phyloP scores from a whole-genome alignment of 345 rosid genomes.

The Gossypium herbaceum region DNA sequence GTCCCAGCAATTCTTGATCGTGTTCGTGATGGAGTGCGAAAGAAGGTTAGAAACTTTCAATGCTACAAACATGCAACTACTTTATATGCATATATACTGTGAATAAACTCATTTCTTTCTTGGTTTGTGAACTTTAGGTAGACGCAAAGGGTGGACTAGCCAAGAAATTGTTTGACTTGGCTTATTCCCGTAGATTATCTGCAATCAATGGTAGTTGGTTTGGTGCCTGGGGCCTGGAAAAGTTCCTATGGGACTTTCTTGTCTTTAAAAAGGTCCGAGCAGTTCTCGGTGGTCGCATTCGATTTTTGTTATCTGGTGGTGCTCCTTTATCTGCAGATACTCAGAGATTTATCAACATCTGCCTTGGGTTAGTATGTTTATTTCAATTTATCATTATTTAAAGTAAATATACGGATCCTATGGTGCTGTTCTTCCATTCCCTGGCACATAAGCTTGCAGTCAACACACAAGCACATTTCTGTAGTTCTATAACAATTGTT shows the following conservation, averaged over 20 bases:
- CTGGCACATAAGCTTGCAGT: neutral
- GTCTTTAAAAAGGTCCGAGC: conserved; percentile 86
- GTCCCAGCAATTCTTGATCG: conserved; percentile 99
- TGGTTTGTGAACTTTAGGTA: conserved; percentile 48
- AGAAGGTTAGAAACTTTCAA: conserved; percentile 33
- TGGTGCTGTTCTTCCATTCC: conserved; percentile 2
- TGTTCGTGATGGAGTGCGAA: conserved; percentile 92
- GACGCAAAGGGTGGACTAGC: conserved; percentile 79
- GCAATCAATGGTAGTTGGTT: conserved; percentile 95
- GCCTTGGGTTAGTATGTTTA: conserved; percentile 70
- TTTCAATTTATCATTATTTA: conserved; percentile 15
- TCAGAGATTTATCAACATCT: conserved; percentile 98
- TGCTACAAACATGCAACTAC: neutral
- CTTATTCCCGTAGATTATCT: conserved; percentile 84
- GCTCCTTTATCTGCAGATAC: conserved; percentile 96
- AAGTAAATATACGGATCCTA: neutral
- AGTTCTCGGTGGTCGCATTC: conserved; percentile 80
- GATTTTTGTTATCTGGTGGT: conserved; percentile 97
- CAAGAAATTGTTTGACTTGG: conserved; percentile 78
- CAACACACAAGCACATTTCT: neutral
- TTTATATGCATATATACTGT: neutral
- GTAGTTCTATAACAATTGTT: neutral
- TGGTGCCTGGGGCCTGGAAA: conserved; percentile 94
- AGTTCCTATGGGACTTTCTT: conserved; percentile 73
- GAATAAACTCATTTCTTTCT: conserved; percentile 1